A percentile compares a stretch with the other conserved stretches of the same genome.
Conservation (phyloP, 2,329 filamentous ascomycete genomes). For the Microsporum audouinii region DNA sequence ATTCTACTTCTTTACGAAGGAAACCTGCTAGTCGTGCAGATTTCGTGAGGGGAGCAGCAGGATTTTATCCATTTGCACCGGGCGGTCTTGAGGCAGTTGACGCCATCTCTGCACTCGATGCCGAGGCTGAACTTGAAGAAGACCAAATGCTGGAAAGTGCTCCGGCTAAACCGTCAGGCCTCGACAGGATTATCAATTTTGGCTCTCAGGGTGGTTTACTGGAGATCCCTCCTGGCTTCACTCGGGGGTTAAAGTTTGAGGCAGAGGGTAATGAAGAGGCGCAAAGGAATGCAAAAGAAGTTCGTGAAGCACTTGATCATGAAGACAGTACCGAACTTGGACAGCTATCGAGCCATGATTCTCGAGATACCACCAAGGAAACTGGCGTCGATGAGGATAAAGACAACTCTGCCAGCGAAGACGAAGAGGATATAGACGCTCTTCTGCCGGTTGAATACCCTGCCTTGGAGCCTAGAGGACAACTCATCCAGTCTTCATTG, state of each 20-base stretch:
- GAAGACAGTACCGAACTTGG: constrained; percentile 27
- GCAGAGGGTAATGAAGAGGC: constrained; percentile 44
- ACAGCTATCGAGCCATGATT: constrained; percentile 21
- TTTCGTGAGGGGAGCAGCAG: constrained; percentile 83
- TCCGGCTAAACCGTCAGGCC: constrained; percentile 33
- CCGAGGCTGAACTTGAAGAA: constrained; percentile 50
- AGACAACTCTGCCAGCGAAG: constrained; percentile 23
- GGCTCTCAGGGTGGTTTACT: constrained; percentile 65
- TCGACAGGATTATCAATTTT: constrained; percentile 81
- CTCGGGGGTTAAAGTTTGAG: constrained; percentile 61
- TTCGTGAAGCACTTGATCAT: constrained; percentile 51
- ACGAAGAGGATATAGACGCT: constrained; percentile 58
- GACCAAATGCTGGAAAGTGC: constrained; percentile 31
- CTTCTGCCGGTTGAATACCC: constrained; percentile 88
- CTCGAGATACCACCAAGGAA: constrained; percentile 19
- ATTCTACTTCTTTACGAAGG: constrained; percentile 76
- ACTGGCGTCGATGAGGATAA: constrained; percentile 14
- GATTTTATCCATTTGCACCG: constrained; percentile 88
- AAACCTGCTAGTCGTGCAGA: constrained; percentile 80
- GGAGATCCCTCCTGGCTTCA: constrained; percentile 69
- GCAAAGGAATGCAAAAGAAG: constrained; percentile 52
- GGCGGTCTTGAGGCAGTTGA: constrained; percentile 81
- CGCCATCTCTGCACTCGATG: constrained; percentile 71
- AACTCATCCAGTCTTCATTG: constrained; percentile 57
- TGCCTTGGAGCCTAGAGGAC: constrained; percentile 71